Conservation (phyloP, 2,329 filamentous ascomycete species). For the Colletotrichum falcatum region DNA sequence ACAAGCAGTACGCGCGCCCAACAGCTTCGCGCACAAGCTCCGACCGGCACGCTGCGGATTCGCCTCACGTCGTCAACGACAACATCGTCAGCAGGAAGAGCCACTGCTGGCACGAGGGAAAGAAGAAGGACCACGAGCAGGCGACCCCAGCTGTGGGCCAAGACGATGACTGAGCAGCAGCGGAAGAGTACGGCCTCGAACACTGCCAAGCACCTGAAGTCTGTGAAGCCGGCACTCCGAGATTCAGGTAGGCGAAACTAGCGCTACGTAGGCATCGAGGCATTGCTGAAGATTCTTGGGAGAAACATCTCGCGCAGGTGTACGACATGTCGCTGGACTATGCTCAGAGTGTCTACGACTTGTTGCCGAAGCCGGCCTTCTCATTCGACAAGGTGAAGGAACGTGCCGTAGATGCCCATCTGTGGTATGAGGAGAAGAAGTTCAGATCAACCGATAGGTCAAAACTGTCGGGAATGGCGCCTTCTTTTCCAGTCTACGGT, state of each 20-base stretch:
- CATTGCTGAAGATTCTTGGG: slow-evolving; percentile 22
- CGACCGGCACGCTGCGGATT: slow-evolving; percentile 62
- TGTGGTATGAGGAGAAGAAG: slow-evolving; percentile 59
- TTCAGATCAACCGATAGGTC: slow-evolving; percentile 51
- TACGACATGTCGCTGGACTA: slow-evolving; percentile 62
- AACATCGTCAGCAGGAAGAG: slow-evolving; percentile 63
- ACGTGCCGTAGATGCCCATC: slow-evolving; percentile 57
- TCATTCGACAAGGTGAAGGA: slow-evolving; percentile 58
- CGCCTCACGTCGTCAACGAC: slow-evolving; percentile 61
- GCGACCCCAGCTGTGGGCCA: slow-evolving; percentile 59
- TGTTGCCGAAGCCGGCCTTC: slow-evolving; percentile 58
- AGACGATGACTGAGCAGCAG: slow-evolving; percentile 58
- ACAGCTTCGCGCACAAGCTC: slow-evolving; percentile 64
- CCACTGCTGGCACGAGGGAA: slow-evolving; percentile 67
- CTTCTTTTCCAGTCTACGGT: slow-evolving; percentile 1
- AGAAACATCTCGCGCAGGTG: slow-evolving; percentile 65
- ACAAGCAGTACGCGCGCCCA: slow-evolving; percentile 63
- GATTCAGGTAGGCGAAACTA: slow-evolving; percentile 51
- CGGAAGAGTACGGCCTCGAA: slow-evolving; percentile 61
- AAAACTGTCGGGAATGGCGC: background rate
- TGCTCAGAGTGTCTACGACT: slow-evolving; percentile 58
- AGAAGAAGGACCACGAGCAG: slow-evolving; percentile 64
- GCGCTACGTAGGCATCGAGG: background rate
- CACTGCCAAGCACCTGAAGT: slow-evolving; percentile 58
- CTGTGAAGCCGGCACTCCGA: slow-evolving; percentile 57